Base-by-base conservation (phyloP, 2,329 filamentous ascomycete species). In the Colletotrichum aenigma region DNA sequence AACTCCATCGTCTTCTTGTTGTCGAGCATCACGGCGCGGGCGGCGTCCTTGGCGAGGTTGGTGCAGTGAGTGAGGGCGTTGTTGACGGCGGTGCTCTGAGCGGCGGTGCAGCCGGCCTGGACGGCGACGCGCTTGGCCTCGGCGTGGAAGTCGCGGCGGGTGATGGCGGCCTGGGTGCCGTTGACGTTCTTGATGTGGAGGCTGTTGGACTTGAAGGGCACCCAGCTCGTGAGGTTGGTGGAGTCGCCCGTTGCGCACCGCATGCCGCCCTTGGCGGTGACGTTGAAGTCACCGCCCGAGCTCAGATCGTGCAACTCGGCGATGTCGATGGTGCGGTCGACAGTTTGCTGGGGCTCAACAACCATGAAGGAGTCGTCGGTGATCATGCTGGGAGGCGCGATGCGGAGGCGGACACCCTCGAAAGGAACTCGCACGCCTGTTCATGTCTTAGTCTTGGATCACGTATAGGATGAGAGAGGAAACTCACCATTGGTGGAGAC, bases 191-290 rank as follows among this genome's bases (percentile, higher is more conserved):
- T 61, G 76, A 92, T 85, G 64, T 85, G 86, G 67, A 93, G 83
- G 64, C 86, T 86, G 84, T 93, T 93, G 79, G 89, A 91, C 48
- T 85, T 84, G 83, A 88, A 93, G 16, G 86, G 80, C 12, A 93
- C 80, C 61, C 86, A 85, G 48, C 88, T 90, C 9, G 85, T 82
- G 67, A 93, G 86, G 60, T 87, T 83, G 68, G 86, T 90, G 32
- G 86, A 87, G 80, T 87, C 84, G 43, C 82, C 82, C 32, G 86
- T 85, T 26, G 91, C 89, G 72, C 88, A 88, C 30, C 89, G 87
- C 62, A 93, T 86, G 24, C 86, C 85, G 12, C 92, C 92, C 10
- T 83, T 82, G 6, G 90, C 87, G 68, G 87, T 84, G 64, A 94
- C 82, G 61, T 88, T 87, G 79, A 90, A 91, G 55, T 84, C 81